Evolutionary conservation across 306 rosid species (phyloP).

Genomic region (Fragaria vesca): DNA sequence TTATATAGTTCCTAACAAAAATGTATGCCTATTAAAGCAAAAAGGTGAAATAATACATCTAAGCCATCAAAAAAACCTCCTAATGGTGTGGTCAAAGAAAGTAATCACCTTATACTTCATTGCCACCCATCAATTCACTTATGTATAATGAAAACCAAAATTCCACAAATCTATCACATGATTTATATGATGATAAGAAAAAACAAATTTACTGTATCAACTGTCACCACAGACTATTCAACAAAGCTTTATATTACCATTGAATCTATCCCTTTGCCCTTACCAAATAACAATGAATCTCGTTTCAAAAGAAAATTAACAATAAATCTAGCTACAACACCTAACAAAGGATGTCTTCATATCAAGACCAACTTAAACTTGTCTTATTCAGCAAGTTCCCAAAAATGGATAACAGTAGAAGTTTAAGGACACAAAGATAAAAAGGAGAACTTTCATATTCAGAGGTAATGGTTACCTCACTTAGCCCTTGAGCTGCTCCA

Average conservation of each 20-base stretch:
- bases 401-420: background rate
- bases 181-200: background rate
- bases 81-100: background rate
- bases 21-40: background rate
- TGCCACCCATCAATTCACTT: background rate
- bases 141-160: background rate
- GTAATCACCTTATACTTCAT: background rate
- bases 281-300: background rate
- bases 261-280: background rate
- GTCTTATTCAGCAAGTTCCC: background rate
- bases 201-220: background rate
- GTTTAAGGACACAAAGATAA: background rate
- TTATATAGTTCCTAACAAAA: background rate
- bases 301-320: no score
- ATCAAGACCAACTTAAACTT: background rate
- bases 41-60: background rate
- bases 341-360: background rate
- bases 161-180: background rate
- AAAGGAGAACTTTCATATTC: background rate
- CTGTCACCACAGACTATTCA: background rate
- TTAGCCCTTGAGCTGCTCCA: constrained; percentile 98
- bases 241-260: background rate
- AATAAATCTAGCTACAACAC: background rate
- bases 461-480: constrained; percentile 64
- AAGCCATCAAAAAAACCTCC: background rate